phyloP scores from a whole-genome alignment of 306 rosid species.

The Vigna angularis region DNA sequence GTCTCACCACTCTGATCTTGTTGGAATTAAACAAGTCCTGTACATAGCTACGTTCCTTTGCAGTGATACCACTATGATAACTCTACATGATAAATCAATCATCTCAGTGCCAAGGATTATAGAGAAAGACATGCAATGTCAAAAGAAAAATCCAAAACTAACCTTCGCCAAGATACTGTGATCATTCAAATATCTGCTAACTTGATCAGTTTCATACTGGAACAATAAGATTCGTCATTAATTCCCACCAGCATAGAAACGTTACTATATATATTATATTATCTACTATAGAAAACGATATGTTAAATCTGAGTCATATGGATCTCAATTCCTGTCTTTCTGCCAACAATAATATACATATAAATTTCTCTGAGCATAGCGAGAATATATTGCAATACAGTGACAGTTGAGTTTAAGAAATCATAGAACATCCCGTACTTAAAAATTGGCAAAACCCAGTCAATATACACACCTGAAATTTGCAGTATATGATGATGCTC shows the following conservation, averaged over 20 bases:
- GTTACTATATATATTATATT: constrained; percentile 20
- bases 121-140: constrained; percentile 27
- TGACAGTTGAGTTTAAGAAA: constrained; percentile 18
- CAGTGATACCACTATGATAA: constrained; percentile 83
- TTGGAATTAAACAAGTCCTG: constrained; percentile 86
- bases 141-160: constrained; percentile 49
- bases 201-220: constrained; percentile 81
- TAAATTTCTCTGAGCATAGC: constrained; percentile 34
- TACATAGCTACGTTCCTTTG: constrained; percentile 79
- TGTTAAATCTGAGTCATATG: constrained; percentile 27
- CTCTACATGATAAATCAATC: constrained; percentile 56
- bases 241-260: constrained; percentile 12
- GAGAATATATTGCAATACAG: constrained; percentile 31
- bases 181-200: constrained; percentile 79
- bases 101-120: constrained; percentile 38
- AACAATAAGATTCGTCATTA: constrained; percentile 45
- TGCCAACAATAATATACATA: constrained; percentile 28
- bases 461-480: constrained; percentile 78
- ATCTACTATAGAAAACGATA: constrained; percentile 30
- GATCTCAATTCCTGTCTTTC: constrained; percentile 25
- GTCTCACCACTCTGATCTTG: constrained; percentile 90
- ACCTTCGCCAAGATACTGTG: constrained; percentile 85
- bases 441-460: constrained; percentile 32
- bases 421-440: constrained; percentile 26
- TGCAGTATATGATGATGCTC: constrained; percentile 94